Evolutionary conservation across 345 rosid genomes (phyloP).

Genomic region (Erucastrum elatum): DNA sequence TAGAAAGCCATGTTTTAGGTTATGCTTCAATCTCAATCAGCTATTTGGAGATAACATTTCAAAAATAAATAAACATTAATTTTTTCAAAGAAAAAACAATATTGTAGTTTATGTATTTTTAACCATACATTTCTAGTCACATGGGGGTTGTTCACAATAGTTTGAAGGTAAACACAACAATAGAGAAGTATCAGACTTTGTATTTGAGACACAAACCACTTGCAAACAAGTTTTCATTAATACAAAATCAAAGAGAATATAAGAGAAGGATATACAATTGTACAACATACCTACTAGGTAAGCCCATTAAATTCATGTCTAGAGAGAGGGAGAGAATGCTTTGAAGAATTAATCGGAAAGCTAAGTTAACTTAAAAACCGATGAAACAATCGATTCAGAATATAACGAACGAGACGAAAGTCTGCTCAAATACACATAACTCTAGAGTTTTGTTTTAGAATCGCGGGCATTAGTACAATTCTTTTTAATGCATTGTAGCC

Average conservation of each 20-base stretch:
- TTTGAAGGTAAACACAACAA: neutral
- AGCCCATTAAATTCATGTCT: conserved; percentile 10
- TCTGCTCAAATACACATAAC: neutral
- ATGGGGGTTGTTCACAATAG: neutral
- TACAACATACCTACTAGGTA: conserved; percentile 19
- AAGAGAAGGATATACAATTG: neutral
- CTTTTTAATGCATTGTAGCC: neutral
- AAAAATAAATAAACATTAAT: too few relatives aligned
- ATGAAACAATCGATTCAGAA: neutral
- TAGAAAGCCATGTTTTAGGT: neutral
- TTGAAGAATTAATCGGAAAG: neutral
- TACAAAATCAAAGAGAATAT: neutral
- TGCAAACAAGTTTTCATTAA: neutral
- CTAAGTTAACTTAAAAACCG: neutral
- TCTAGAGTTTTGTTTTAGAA: neutral
- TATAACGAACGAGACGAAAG: neutral
- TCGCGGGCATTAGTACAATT: neutral
- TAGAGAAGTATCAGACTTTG: neutral
- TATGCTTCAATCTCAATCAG: neutral
- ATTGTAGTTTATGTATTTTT: neutral
- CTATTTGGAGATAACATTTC: neutral
- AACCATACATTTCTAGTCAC: neutral
- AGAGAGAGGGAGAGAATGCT: neutral
- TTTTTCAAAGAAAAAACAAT: too few relatives aligned
- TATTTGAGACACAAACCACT: neutral